Evolutionary conservation across 2,329 filamentous ascomycete species (phyloP), one percentile per base, ranked within the genome.

Genomic region (Aspergillus neoniger): DNA sequence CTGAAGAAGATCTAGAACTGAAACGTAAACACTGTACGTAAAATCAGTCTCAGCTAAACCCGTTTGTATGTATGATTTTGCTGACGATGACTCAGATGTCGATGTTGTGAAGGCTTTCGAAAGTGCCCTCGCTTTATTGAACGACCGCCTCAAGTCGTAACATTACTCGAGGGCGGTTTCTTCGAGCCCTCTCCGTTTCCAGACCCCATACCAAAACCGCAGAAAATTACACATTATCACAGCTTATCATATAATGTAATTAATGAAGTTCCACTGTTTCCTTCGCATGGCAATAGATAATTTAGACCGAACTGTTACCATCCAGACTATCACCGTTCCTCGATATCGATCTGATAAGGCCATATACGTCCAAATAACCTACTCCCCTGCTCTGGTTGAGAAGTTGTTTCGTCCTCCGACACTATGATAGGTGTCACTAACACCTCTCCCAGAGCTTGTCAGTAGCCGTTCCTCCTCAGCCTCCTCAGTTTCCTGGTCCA

Each of bases 401-500:
- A 36, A 36, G 32, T 36, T 36, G 32, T 14, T 36, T 6, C 21
- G 14, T 23, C 89, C 90, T 1, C 89, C 91, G 54, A 96, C 89
- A 73, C 96, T 92, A 74, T 94, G 86, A 92, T 92, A 97, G 1
- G 90, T 92, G 5, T 91, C 91, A 47, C 90, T 89, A 67, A 96
- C 92, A 32, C 92, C 84, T 59, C 92, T 81, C 5, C 92, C 88
- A 0, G 92, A 96, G 68, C 87, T 92, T 0, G 92, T 91, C 50
- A 99, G 80, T 52, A 99, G 80, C 10, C 93, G 91, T 79, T 99
- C 95, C 72, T 99, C 95, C 74, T 98, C 95, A 17, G 94, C 92
- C 30, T 89, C 91, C 75, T 96, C 91, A 15, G 93, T 88, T 72
- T 97, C 93, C 63, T 94, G 91, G 65, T 98, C 95, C 7, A 96